Evolutionary conservation across 1,284 basidiomycete genomes (phyloP), one percentile per base, ranked within the genome.

Genomic region (Cystobasidium sp.): DNA sequence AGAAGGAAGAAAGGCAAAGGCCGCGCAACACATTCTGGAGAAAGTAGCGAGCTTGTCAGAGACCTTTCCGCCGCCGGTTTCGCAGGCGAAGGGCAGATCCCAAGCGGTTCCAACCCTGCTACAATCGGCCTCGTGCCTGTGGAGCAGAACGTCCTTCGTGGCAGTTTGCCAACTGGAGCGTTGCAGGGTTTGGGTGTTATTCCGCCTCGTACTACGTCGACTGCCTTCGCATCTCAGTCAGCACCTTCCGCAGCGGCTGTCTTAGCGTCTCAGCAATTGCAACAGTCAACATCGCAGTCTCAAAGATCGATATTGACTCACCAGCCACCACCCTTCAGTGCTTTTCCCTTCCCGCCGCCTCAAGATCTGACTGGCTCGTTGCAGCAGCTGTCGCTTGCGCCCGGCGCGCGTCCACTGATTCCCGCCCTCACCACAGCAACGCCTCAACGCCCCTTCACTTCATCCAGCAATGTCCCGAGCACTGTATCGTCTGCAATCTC

Each of bases 1-100:
- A 49, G 46, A 10, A 43, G 59, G 43, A 37, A 37, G 7, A 71
- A 71, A 31, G 69, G 69, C 14, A 71, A 71, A 53, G 24, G 6
- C 18, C 67, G 53, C 16, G 37, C 67, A 5, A 31, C 55, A 6
- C 20, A 37, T n/a, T 16, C 8, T 41, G 43, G 22, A 18, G 53
- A 10, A 14, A 31, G 20, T 14, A 31, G 51, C 49, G 22, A 52
- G 12, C 47, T 6, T 22, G 9, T 14, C 37, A 59, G 31, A 18
- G 56, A 59, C 43, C 39, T 59, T 10, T 41, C 37, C 9, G 56
- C 56, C 6, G 10, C 56, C 20, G 56, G 56, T 1, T 59, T 43
- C 41, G 18, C 56, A n/a, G 39, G n/a, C 9, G 6, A 12, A 53
- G 49, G 37, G 31, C 55, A 22, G 22, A 55, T 43, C 3, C 31